phyloP scores from a whole-genome alignment of 2,329 filamentous ascomycete genomes.

The Rutstroemia sydowiana region DNA sequence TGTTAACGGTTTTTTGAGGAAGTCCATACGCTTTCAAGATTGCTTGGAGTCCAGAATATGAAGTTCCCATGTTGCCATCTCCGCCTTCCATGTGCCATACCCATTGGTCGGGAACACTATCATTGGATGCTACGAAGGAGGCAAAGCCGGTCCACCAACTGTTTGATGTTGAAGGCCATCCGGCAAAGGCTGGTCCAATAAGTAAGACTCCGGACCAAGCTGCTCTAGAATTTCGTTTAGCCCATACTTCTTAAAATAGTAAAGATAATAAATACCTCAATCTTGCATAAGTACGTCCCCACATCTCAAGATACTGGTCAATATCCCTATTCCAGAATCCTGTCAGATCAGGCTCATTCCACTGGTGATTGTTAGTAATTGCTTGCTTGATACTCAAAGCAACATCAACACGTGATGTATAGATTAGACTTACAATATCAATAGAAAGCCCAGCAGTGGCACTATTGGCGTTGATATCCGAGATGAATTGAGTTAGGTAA shows the following conservation, averaged over 20 bases:
- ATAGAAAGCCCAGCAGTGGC: constrained; percentile 33
- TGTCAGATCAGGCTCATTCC: constrained; percentile 44
- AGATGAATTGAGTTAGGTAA: constrained; percentile 35
- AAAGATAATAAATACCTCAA: constrained; percentile 32
- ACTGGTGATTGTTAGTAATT: constrained; percentile 23
- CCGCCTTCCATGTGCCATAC: constrained; percentile 37
- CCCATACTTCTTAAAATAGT: constrained; percentile 10
- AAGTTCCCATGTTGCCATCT: constrained; percentile 1
- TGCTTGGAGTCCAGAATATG: constrained; percentile 22
- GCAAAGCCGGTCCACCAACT: constrained; percentile 37
- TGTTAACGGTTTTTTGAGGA: constrained; percentile 12
- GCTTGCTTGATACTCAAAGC: too few species aligned
- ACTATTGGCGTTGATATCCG: constrained; percentile 33
- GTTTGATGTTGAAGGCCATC: constrained; percentile 27
- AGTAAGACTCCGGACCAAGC: constrained; percentile 20
- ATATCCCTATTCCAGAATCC: constrained; percentile 31
- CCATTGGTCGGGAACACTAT: constrained; percentile 37
- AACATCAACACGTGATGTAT: too few species aligned
- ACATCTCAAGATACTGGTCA: constrained; percentile 36
- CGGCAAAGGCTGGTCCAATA: constrained; percentile 34
- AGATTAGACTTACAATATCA: background rate
- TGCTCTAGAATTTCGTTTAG: constrained; percentile 2
- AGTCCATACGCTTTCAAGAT: constrained; percentile 20
- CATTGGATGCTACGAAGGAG: constrained; percentile 30
- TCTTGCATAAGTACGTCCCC: constrained; percentile 32